Evolutionary conservation across 1,284 basidiomycete genomes (phyloP).

Genomic region (Trichosporon inkin): DNA sequence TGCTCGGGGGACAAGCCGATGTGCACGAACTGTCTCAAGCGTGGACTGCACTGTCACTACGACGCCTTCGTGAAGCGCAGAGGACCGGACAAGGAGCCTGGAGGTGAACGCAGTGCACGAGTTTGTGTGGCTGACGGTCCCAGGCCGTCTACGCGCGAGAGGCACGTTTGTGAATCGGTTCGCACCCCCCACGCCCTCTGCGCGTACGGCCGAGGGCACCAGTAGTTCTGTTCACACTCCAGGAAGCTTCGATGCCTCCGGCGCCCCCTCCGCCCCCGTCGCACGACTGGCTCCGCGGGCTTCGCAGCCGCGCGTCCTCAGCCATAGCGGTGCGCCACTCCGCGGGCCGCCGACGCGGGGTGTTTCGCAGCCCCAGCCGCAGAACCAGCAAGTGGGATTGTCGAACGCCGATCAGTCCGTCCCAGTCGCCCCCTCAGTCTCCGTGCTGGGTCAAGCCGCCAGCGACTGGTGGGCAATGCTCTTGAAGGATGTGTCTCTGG

Average conservation of each 20-base stretch:
- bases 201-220: too few species aligned
- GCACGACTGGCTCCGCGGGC: too few species aligned
- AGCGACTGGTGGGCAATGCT: constrained; percentile 9
- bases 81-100: constrained; percentile 28
- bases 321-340: too few species aligned
- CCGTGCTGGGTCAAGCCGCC: not conserved
- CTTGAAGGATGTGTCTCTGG: not conserved
- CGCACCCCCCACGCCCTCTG: not conserved
- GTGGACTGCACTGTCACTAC: constrained; percentile 20
- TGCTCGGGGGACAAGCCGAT: constrained; percentile 22
- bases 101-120: constrained; percentile 18
- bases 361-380: not conserved
- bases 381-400: not conserved
- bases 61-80: constrained; percentile 20
- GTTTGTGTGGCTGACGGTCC: not conserved
- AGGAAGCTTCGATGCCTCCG: too few species aligned
- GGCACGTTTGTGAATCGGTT: constrained; percentile 10
- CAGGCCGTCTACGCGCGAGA: constrained; percentile 19
- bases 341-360: not conserved
- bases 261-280: too few species aligned
- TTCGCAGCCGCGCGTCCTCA: not conserved
- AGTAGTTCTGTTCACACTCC: too few species aligned
- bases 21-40: constrained; percentile 23
- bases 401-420: too few species aligned
- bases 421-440: not conserved